Evolutionary conservation across 257 asterid genomes (phyloP).

Genomic region (Oldenlandia corymbosa): DNA sequence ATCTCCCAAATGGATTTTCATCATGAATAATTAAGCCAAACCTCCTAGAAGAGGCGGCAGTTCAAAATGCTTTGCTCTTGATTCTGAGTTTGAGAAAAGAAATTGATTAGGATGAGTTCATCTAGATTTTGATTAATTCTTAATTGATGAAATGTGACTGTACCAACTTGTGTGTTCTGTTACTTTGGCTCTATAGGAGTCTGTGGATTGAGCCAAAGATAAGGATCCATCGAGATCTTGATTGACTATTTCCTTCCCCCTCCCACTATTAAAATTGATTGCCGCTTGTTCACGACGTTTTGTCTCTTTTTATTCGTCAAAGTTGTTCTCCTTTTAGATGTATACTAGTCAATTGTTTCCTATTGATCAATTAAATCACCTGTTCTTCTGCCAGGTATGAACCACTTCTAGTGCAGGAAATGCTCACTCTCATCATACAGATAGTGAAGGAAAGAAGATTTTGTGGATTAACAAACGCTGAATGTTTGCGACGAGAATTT

Average conservation of each 20-base stretch:
- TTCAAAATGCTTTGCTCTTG: not conserved
- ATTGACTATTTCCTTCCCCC: too few species aligned
- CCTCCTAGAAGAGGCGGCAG: not conserved
- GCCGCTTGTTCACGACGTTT: too few species aligned
- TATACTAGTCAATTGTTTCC: not conserved
- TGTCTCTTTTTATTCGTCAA: too few species aligned
- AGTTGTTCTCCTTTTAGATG: not conserved
- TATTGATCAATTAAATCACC: not conserved
- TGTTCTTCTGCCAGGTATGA: constrained; percentile 58
- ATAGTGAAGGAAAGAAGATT: constrained; percentile 85
- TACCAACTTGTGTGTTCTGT: too few species aligned
- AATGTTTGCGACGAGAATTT: constrained; percentile 76
- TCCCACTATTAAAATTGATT: too few species aligned
- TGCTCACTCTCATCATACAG: constrained; percentile 86
- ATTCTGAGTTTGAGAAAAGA: not conserved
- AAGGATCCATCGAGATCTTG: too few species aligned
- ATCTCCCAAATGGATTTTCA: not conserved
- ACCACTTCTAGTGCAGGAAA: constrained; percentile 67
- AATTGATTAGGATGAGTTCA: not conserved
- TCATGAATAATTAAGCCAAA: not conserved
- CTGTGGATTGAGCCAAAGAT: too few species aligned
- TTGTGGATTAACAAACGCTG: constrained; percentile 77
- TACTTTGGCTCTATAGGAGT: not conserved
- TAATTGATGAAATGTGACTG: not conserved
- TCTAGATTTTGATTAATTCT: not conserved